Evolutionary conservation across 169 alveolate species (phyloP).

Genomic region (Cryptosporidium sp.): DNA sequence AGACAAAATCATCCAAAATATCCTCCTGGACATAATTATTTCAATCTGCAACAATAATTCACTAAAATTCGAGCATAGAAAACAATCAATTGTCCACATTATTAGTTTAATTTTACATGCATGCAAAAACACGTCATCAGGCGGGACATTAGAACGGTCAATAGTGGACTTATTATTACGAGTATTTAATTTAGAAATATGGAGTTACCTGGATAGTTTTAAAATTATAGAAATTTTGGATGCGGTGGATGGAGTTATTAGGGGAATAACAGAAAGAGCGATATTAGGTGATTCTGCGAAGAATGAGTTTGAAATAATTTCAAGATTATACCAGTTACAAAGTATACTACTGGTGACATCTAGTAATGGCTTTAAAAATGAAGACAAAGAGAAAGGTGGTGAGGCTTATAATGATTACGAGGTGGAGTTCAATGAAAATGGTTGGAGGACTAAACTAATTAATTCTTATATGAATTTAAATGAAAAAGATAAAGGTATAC

Average conservation of each 20-base stretch:
- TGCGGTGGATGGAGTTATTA: background rate
- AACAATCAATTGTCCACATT: slow-evolving; percentile 23
- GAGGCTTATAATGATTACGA: background rate
- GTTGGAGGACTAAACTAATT: background rate
- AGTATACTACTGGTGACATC: background rate
- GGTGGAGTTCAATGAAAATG: background rate
- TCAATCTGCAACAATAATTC: slow-evolving; percentile 13
- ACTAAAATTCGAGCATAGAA: slow-evolving; percentile 1
- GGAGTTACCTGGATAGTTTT: background rate
- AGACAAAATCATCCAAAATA: background rate
- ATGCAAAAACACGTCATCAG: slow-evolving; percentile 10
- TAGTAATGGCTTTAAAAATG: background rate
- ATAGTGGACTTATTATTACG: slow-evolving; percentile 12
- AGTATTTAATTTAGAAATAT: slow-evolving; percentile 20
- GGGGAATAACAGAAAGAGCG: background rate
- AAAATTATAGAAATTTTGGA: background rate
- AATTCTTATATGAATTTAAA: background rate
- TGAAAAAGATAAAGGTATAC: slow-evolving; percentile 30
- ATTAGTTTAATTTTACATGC: slow-evolving; percentile 22
- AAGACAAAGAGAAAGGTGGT: background rate
- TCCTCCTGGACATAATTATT: background rate
- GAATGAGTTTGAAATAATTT: background rate
- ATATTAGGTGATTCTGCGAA: background rate
- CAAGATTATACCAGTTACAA: slow-evolving; percentile 41
- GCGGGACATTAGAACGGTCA: slow-evolving; percentile 4